A percentile compares a stretch with the other conserved stretches of the same genome.
Evolutionary conservation across 495 filamentous ascomycete species (phyloP).

Genomic region (Sabuloglossum arenarium): DNA sequence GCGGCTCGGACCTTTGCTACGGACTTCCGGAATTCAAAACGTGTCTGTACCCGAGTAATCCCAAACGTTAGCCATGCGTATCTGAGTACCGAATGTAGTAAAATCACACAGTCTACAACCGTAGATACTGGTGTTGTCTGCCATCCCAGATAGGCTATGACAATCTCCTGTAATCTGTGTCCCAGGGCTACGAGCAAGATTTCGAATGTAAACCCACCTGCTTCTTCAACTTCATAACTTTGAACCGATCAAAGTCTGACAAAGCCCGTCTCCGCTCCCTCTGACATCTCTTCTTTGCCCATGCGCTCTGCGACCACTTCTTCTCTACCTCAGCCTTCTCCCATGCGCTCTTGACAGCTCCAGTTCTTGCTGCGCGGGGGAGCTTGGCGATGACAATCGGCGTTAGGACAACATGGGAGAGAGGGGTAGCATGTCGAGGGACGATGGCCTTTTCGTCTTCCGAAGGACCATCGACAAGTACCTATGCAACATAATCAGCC

Average conservation of each 20-base stretch:
- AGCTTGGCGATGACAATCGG: conserved; percentile 74
- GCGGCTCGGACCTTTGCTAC: conserved; percentile 50
- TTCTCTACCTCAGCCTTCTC: conserved; percentile 66
- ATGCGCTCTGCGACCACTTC: conserved; percentile 74
- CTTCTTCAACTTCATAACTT: conserved; percentile 94
- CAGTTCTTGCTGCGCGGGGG: conserved; percentile 67
- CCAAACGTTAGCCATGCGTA: neutral
- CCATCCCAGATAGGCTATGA: neutral
- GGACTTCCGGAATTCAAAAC: conserved; percentile 90
- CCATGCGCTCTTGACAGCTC: conserved; percentile 67
- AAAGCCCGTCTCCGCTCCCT: conserved; percentile 70
- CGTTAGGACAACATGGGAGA: conserved; percentile 71
- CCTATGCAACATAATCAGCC: conserved; percentile 35
- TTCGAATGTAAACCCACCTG: conserved; percentile 37
- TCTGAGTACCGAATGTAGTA: neutral
- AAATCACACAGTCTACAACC: neutral
- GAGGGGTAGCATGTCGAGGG: conserved; percentile 61
- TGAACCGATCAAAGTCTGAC: conserved; percentile 98
- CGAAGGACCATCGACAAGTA: conserved; percentile 84
- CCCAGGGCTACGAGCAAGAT: neutral
- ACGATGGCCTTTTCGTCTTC: conserved; percentile 50
- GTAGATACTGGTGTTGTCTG: neutral
- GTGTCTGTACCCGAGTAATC: conserved; percentile 26
- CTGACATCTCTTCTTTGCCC: conserved; percentile 73
- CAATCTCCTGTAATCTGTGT: neutral